phyloP scores from a whole-genome alignment of 1,284 basidiomycete genomes.

The Malassezia sympodialis region DNA sequence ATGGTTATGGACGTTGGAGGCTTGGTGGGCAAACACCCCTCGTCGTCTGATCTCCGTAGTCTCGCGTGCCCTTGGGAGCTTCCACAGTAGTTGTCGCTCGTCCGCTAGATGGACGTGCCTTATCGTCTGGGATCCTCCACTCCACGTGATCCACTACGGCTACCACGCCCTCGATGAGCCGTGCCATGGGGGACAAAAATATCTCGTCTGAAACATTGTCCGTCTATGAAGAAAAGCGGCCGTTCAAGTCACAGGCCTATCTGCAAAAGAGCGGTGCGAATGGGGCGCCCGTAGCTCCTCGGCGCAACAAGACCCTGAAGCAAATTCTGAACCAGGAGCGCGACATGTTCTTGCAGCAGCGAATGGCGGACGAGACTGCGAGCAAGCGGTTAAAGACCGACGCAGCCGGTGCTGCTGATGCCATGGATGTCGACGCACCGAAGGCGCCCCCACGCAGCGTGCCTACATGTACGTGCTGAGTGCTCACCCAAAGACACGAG shows the following conservation, averaged over 20 bases:
- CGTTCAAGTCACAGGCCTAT: conserved; percentile 27
- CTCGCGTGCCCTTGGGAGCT: conserved; percentile 14
- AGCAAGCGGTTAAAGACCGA: conserved; percentile 2
- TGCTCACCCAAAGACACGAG: conserved; percentile 57
- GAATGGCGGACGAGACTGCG: conserved; percentile 1
- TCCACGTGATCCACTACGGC: conserved; percentile 9
- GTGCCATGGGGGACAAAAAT: conserved; percentile 5
- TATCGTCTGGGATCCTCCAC: background rate
- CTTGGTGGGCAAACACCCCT: background rate
- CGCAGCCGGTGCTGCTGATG: background rate
- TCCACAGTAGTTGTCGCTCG: conserved; percentile 2
- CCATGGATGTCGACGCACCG: background rate
- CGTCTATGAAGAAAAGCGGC: conserved; percentile 20
- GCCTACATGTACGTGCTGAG: conserved; percentile 14
- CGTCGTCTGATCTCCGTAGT: background rate
- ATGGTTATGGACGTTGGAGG: conserved; percentile 7
- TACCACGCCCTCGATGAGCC: background rate
- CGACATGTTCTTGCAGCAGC: conserved; percentile 21
- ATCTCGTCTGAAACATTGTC: conserved; percentile 22
- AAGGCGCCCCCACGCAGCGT: background rate
- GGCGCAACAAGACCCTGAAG: conserved; percentile 38
- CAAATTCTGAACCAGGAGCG: conserved; percentile 35
- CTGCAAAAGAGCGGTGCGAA: conserved; percentile 18
- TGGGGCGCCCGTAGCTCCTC: conserved; percentile 23
- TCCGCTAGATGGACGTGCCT: background rate